Base-by-base conservation (phyloP, 768 basidiomycete genomes). In the Rhodosporidiobolus sp. region DNA sequence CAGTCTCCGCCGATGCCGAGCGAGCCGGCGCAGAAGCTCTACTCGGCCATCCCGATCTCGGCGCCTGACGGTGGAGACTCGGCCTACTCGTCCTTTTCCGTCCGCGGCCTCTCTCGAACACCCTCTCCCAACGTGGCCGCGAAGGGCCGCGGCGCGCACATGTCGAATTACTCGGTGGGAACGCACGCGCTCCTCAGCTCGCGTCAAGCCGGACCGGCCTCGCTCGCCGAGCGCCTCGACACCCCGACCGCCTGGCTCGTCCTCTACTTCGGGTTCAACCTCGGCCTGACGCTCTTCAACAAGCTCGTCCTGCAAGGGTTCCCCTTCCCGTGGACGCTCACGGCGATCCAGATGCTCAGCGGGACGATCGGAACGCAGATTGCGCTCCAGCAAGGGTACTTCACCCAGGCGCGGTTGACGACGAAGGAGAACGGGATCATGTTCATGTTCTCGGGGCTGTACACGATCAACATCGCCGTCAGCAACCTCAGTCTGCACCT, bases 291-390 rank as follows among this genome's bases (percentile, higher is more conserved):
- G 14, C 83, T 99, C 55, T 96, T 92, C 82, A 99, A 99, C 86
- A 99, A 99, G 82, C 85, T 87, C 49, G 88, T 98, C 26, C 87
- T 99, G 72, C 88, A 91, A 64, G 87, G 86, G 67, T 98, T 98
- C 79, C 96, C 96, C 0, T 98, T 92, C 78, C 94, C 95, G 4
- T 98, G 97, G 84, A 90, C 92, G 4, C 85, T 99, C 32, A 97
- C 95, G 3, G 94, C 93, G 10, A 77, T 96, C 9, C 95, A 98
- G 79, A 89, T 95, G 7, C 83, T 97, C 20, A 91, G 88, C 73
- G 92, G 94, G 0, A 86, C 88, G 34, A 81, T 91, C 26, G 96
- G 96, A 20, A 90, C 90, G n/a, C 85, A 85, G 70, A 67, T 88
- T 32, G 84, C 92, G 3, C 82, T 89, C 22, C 84, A 86, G 28